phyloP scores from a whole-genome alignment of 73 alveolate species.

The Stentor coeruleus region DNA sequence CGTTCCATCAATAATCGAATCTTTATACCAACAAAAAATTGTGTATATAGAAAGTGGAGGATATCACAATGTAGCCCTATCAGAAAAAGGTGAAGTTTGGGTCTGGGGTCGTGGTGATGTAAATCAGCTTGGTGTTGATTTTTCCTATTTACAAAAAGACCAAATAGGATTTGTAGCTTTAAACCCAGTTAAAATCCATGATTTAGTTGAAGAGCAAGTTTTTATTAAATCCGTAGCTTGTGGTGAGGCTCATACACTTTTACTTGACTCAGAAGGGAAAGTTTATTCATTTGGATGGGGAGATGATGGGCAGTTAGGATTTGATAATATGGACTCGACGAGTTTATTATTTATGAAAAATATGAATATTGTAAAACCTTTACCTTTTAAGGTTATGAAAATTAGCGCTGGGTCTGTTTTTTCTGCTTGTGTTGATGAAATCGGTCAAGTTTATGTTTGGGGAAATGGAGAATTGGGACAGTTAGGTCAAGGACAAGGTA shows the following conservation, averaged over 20 bases:
- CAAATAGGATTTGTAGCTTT: conserved; percentile 33
- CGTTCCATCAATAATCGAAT: conserved; percentile 36
- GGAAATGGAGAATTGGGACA: conserved; percentile 85
- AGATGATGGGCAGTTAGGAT: conserved; percentile 56
- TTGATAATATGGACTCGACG: background rate
- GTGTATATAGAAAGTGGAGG: conserved; percentile 54
- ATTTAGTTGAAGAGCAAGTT: background rate
- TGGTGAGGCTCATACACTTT: conserved; percentile 67
- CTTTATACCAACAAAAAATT: background rate
- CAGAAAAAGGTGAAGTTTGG: conserved; percentile 27
- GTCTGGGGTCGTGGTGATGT: conserved; percentile 74
- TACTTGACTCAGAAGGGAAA: conserved; percentile 39
- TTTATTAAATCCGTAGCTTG: conserved; percentile 35
- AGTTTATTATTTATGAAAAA: background rate
- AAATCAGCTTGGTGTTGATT: conserved; percentile 47
- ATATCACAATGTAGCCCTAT: conserved; percentile 50
- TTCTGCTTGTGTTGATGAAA: conserved; percentile 58
- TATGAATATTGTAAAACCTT: background rate
- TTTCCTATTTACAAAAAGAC: conserved; percentile 31
- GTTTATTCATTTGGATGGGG: conserved; percentile 61
- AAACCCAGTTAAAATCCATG: conserved; percentile 30
- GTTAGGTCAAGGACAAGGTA: conserved; percentile 59
- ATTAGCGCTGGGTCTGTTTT: conserved; percentile 80
- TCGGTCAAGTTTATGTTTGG: conserved; percentile 77
- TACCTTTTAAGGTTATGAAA: conserved; percentile 33